Conservation (phyloP, 345 rosid genomes). For the Brassica rapa region DNA sequence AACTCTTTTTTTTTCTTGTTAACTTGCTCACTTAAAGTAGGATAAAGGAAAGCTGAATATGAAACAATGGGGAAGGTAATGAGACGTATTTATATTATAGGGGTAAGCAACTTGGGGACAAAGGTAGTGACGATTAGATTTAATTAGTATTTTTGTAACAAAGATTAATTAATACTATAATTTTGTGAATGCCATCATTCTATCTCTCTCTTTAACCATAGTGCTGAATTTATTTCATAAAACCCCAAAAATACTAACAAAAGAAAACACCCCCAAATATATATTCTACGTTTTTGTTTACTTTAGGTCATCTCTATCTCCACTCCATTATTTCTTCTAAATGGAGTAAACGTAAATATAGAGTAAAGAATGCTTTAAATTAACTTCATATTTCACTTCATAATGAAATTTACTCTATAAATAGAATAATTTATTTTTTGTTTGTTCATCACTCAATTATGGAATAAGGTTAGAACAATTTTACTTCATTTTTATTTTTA, state of each 20-base stretch:
- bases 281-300: not conserved
- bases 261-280: not conserved
- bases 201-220: not conserved
- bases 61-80: slow-evolving; percentile 26
- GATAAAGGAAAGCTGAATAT: slow-evolving; percentile 17
- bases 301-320: not conserved
- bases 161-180: not conserved
- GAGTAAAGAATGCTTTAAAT: too few relatives aligned
- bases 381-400: too few relatives aligned
- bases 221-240: not conserved
- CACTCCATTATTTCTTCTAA: too few relatives aligned
- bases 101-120: slow-evolving; percentile 36
- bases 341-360: too few relatives aligned
- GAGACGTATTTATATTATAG: slow-evolving; percentile 30
- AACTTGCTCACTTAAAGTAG: not conserved
- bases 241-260: not conserved
- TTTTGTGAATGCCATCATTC: slow-evolving; percentile 2
- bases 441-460: too few relatives aligned
- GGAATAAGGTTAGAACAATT: too few relatives aligned
- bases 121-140: slow-evolving; percentile 20
- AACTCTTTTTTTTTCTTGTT: not conserved
- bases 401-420: too few relatives aligned
- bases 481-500: too few relatives aligned
- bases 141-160: not conserved
- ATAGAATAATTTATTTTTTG: too few relatives aligned